Base-by-base conservation (phyloP, 2,329 filamentous ascomycete species). In the Pseudonectria buxi region DNA sequence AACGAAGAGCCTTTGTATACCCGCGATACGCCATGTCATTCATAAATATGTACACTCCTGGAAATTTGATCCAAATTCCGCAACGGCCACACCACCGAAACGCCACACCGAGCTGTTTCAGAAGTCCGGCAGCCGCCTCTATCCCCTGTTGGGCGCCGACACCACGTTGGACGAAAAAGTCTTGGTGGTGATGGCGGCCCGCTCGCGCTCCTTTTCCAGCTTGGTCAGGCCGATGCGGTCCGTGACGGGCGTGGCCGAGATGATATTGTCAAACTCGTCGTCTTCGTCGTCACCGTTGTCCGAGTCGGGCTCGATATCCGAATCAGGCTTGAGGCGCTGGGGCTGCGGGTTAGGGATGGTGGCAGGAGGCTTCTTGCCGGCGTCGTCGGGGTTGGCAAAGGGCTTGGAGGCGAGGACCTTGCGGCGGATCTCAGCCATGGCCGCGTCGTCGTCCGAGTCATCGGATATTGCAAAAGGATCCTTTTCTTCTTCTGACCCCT, bases 371-470 rank as follows among this genome's bases (percentile, higher is more conserved):
- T 80, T 81, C 43, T 73, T 66, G 29, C 62, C 28, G 28, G 35
- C 60, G 9, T 59, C 55, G 46, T 85, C 85, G 6, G 56, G 51
- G 37, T 63, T 61, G 28, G 83, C 67, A 53, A 98, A 98, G 0
- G 88, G 78, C 56, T 90, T 95, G 6, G 90, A 95, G 6, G 83
- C 84, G 3, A 98, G 74, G n/a, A 96, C 87, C 50, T 86, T 86
- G 36, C 83, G 79, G 32, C 92, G 77, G 34, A 98, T 81, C 54
- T 94, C 89, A 25, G 86, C 89, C 89, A 96, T 96, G 55, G 88
- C 81, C 34, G 68, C 71, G 13, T 85, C 84, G 50, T 94, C 87
- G 38, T 95, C 86, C 24, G 76, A 78, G 48, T 86, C 82, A 36
- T 88, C 83, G 9, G 87, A 87, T 30, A 94, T 74, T 35, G 77